phyloP scores from a whole-genome alignment of 306 rosid genomes.

The Senna siamea region DNA sequence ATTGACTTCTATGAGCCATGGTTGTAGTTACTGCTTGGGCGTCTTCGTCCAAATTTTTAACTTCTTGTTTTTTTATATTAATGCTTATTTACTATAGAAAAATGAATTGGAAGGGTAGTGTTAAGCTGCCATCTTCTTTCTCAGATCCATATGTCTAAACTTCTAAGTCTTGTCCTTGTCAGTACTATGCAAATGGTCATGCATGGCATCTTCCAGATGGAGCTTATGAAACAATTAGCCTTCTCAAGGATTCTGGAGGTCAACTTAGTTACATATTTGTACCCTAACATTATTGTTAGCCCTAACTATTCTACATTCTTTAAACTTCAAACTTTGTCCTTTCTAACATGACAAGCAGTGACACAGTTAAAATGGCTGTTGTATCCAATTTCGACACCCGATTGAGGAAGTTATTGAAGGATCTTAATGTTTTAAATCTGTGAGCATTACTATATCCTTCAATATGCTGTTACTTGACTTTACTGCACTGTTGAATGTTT shows the following conservation, averaged over 20 bases:
- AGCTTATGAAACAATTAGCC: slow-evolving; percentile 74
- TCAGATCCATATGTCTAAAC: slow-evolving; percentile 31
- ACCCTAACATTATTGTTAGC: slow-evolving; percentile 30
- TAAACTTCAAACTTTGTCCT: slow-evolving; percentile 35
- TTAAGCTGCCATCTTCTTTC: slow-evolving; percentile 10
- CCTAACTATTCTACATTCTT: slow-evolving; percentile 24
- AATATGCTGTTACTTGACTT: slow-evolving; percentile 5
- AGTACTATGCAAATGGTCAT: slow-evolving; percentile 87
- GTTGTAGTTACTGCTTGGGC: slow-evolving; percentile 27
- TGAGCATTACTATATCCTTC: slow-evolving; percentile 48
- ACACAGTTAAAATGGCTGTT: slow-evolving; percentile 89
- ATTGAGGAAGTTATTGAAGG: slow-evolving; percentile 87
- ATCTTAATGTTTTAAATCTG: slow-evolving; percentile 81
- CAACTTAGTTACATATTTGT: slow-evolving; percentile 28
- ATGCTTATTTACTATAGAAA: slow-evolving; percentile 19
- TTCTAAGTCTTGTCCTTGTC: slow-evolving; percentile 39
- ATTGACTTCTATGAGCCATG: slow-evolving; percentile 14
- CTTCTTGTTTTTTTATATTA: slow-evolving; percentile 17
- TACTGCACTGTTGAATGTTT: background rate
- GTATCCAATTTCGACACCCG: slow-evolving; percentile 94
- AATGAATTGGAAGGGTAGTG: slow-evolving; percentile 26
- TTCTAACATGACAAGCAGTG: slow-evolving; percentile 47
- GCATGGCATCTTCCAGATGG: slow-evolving; percentile 86
- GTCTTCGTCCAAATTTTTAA: slow-evolving; percentile 22
- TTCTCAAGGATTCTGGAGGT: slow-evolving; percentile 96